These are phyloP conservation scores for Quercus agrifolia DNA, from an alignment of 306 rosid species.

Conservation along the genomic window DNA sequence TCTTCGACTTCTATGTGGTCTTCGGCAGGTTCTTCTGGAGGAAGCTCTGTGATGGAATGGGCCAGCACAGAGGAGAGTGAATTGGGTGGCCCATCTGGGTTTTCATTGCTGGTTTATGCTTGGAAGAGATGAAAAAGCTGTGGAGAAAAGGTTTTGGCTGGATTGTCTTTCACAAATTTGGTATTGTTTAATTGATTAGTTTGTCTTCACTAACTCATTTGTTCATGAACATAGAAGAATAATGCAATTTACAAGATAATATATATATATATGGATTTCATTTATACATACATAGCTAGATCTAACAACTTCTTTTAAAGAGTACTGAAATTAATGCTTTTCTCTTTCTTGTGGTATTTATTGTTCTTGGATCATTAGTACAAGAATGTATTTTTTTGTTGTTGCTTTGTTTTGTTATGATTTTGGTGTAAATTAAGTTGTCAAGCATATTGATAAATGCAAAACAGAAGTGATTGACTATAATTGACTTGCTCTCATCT, in stretches of 20 bases:
- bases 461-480: not conserved
- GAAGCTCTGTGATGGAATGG: conserved; percentile 82
- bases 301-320: conserved; percentile 6
- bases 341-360: not conserved
- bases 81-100: conserved; percentile 62
- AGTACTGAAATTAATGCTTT: not conserved
- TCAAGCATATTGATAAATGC: conserved; percentile 17
- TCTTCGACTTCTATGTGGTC: conserved; percentile 73
- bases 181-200: not conserved
- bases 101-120: conserved; percentile 81
- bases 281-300: conserved; percentile 4
- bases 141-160: not conserved
- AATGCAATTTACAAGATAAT: conserved; percentile 6
- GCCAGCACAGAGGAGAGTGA: conserved; percentile 78
- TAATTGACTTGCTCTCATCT: not conserved
- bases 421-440: conserved; percentile 3
- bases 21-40: conserved; percentile 76
- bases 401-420: not conserved
- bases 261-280: conserved; percentile 13
- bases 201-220: conserved; percentile 48
- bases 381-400: not conserved
- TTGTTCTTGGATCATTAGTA: not conserved
- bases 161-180: not conserved
- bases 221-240: conserved; percentile 43
- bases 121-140: conserved; percentile 52